Evolutionary conservation across 352 stramenopile species (phyloP), one percentile per base, ranked within the genome.

Genomic region (Phytophthora crassamura): DNA sequence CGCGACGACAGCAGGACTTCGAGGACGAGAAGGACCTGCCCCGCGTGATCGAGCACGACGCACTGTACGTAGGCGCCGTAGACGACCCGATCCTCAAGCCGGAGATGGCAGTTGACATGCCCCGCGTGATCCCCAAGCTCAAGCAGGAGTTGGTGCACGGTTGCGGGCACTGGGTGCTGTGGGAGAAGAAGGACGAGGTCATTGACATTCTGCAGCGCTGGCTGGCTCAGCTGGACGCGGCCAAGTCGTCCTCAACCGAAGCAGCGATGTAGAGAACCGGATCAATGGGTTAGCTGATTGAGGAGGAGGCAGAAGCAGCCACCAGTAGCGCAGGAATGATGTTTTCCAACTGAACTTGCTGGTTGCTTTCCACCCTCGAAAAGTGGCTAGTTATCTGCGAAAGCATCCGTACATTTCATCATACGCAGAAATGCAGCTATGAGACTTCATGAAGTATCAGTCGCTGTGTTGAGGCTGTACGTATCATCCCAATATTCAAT

Each of bases 11-110:
- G 61, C 59, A 78, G 30, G 80, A 88, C 59, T 89, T 86, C 65
- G 75, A 88, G 7, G 64, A 67, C 14, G 82, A 87, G 57, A 64
- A 73, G 16, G 55, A 69, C 0, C 18, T 84, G 45, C 67, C 79
- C 0, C 62, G 66, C 5, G 59, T 67, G 18, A 64, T 93, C 10
- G 25, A 71, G 25, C 67, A 88, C 39, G 63, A 73, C 6, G 69
- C 78, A 5, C 71, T 91, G 12, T 91, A 86, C 71, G 79, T 93
- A 30, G 80, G 68, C 16, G 84, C 84, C 0, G 74, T 67, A n/a
- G 64, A 88, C 25, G 83, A 92, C 47, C 59, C 64, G 14, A 78
- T 88, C 34, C 69, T 92, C 7, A 76, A 67, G 1, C 81, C 77
- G 0, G 74, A 76, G 39, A 64, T 92, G 69, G 80, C 79, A 7